A percentile compares a stretch with the other conserved stretches of the same genome.
Conservation (phyloP, 2,329 filamentous ascomycete genomes). For the Penicillium frequentans region DNA sequence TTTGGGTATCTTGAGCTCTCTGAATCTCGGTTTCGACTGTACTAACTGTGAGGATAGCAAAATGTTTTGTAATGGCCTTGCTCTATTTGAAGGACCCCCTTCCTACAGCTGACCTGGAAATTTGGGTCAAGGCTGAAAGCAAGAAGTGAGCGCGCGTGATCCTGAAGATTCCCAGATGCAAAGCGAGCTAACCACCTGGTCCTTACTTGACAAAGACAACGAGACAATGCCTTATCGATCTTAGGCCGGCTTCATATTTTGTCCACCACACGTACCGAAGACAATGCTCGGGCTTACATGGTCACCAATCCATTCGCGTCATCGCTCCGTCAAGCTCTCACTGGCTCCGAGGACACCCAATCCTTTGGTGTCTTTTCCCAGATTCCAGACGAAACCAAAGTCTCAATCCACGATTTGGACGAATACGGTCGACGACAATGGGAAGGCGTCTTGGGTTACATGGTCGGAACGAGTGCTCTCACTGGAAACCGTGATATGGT, state of each 20-base stretch:
- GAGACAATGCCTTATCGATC: slow-evolving; percentile 79
- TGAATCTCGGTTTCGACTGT: neutral
- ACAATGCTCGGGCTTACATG: slow-evolving; percentile 68
- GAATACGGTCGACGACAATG: slow-evolving; percentile 83
- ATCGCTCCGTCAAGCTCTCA: slow-evolving; percentile 82
- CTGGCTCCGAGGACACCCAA: slow-evolving; percentile 78
- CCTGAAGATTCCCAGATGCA: neutral
- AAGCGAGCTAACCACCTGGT: neutral
- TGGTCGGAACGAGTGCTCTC: slow-evolving; percentile 64
- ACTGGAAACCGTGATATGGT: slow-evolving; percentile 48
- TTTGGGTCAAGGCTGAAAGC: slow-evolving; percentile 75
- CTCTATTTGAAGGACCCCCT: slow-evolving; percentile 86
- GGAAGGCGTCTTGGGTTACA: slow-evolving; percentile 94
- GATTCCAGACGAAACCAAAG: slow-evolving; percentile 60
- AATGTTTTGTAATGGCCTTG: slow-evolving; percentile 93
- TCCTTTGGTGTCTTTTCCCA: slow-evolving; percentile 87
- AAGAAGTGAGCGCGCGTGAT: slow-evolving; percentile 46
- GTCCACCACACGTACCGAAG: slow-evolving; percentile 60
- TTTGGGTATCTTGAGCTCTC: slow-evolving; percentile 60
- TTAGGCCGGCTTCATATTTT: slow-evolving; percentile 87
- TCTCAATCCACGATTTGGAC: slow-evolving; percentile 75
- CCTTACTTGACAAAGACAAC: slow-evolving; percentile 56
- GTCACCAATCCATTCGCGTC: slow-evolving; percentile 79
- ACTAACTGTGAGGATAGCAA: slow-evolving; percentile 58
- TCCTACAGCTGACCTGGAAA: slow-evolving; percentile 74